Evolutionary conservation across 805 yeast species (phyloP).

Genomic region (Hanseniaspora lindneri): DNA sequence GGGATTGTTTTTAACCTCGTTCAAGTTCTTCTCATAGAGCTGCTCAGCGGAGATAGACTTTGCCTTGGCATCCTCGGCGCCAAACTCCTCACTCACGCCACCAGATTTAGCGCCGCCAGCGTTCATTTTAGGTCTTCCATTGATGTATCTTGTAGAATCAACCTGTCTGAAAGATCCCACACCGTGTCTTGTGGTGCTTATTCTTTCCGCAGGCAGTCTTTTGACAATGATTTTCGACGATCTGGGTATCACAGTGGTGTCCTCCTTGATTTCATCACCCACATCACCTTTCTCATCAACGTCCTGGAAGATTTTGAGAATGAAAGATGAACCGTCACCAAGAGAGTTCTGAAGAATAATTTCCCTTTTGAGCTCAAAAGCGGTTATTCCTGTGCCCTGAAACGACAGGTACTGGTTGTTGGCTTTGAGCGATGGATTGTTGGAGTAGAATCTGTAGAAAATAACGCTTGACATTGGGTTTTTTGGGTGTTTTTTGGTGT

Average conservation of each 20-base stretch:
- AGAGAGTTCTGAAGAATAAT: slow-evolving; percentile 70
- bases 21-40: slow-evolving; percentile 16
- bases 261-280: slow-evolving; percentile 68
- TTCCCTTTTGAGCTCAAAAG: slow-evolving; percentile 86
- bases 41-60: slow-evolving; percentile 20
- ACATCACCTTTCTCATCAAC: slow-evolving; percentile 46
- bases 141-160: slow-evolving; percentile 57
- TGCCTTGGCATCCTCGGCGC: slow-evolving; percentile 7
- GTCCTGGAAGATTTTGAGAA: slow-evolving; percentile 43
- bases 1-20: slow-evolving; percentile 27
- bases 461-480: slow-evolving; percentile 9
- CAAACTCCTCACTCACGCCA: slow-evolving; percentile 16
- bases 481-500: no score
- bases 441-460: slow-evolving; percentile 11
- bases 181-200: slow-evolving; percentile 22
- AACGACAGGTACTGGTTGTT: slow-evolving; percentile 33
- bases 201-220: slow-evolving; percentile 55
- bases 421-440: slow-evolving; percentile 18
- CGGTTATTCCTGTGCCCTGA: slow-evolving; percentile 94
- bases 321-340: slow-evolving; percentile 76
- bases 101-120: slow-evolving; percentile 22
- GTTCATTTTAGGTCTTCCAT: slow-evolving; percentile 51
- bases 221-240: slow-evolving; percentile 73
- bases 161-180: slow-evolving; percentile 34
- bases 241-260: slow-evolving; percentile 80